Base-by-base conservation (phyloP, 1,139 yeast genomes). In the Geotrichum australiense region DNA sequence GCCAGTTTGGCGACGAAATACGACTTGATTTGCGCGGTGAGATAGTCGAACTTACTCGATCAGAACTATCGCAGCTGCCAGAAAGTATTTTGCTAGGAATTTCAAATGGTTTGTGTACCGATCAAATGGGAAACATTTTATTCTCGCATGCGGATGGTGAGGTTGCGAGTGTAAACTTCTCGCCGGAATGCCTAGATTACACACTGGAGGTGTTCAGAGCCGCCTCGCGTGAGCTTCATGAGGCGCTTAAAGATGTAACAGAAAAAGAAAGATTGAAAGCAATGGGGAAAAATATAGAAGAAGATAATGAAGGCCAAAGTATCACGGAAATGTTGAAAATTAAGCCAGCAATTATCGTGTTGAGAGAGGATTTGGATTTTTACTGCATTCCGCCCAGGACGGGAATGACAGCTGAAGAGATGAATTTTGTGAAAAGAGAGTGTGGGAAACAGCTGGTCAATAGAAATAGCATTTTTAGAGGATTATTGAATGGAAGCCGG, bases 281-380 rank as follows among this genome's bases (percentile, higher is more conserved):
- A 5, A 10, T 21, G 5, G 30, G 23, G 5, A 27, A 18, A 25
- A 11, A 16, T 4, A 18, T 22, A 14, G 41, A 38, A 23, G 36
- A 38, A 11, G 24, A 33, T 2, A 22, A 36, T 28, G 32, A 45
- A 50, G 25, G n/a, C n/a, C n/a, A n/a, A 23, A 47, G 59, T 5
- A 75, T 74, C 45, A 73, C 74, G 4, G 75, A 78, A 42, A 76
- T 85, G 3, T 67, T 89, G 48, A 78, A 76, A 52, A 78, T 78
- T 45, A 82, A 86, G 53, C 97, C 98, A 0, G 86, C 96, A 0
- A 81, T 93, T 35, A 87, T 93, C 47, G 96, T 91, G 3, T 69
- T 93, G 44, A 71, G 96, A 48, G 99, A 93, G 61, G 98, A 93
- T 60, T 70, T 93, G 52, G 98, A 93, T 59, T 93, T 76, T 63